Evolutionary conservation across 805 yeast genomes (phyloP), one percentile per base, ranked within the genome.

Genomic region (Monosporozyma servazzii): DNA sequence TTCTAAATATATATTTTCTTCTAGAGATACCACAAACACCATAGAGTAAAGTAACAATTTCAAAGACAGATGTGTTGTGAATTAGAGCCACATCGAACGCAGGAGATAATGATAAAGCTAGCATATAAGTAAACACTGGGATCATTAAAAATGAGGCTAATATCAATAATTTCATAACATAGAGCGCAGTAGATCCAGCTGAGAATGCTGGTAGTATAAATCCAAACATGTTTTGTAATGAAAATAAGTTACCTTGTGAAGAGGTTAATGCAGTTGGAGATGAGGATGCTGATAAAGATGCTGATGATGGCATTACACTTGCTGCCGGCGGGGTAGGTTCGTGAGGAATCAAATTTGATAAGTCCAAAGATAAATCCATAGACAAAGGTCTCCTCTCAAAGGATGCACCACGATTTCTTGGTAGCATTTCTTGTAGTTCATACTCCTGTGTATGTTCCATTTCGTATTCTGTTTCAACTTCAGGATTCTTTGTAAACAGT

Each of bases 21-120:
- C 55, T 59, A 3, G 65, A 54, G 37, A 65, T 48, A 21, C 63
- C 63, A 52, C 64, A 56, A 33, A 66, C 63, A 45, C 67, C 68
- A 42, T 63, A 60, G 25, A 67, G 51, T 48, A 67, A 48, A 11
- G 68, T 58, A 5, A 61, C 58, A 13, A 67, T 67, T 54, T 67
- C 71, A 47, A 66, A 67, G 36, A 61, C 53, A 5, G 69, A 58
- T 9, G 61, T 58, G 50, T 62, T 59, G 50, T 64, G 65, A 27
- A 62, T 61, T 18, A 64, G 53, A 10, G 65, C 58, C 3, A 64
- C 57, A 48, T 62, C 67, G 45, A 64, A 61, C 7, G 63, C 64
- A 2, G 66, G 66, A 2, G 66, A 58, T 48, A 62, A 45, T 3
- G 64, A 56, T 37, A 64, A 47, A 8, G 65, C 58, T 31, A 53